Evolutionary conservation across 2,329 filamentous ascomycete genomes (phyloP), one percentile per base, ranked within the genome.

Genomic region (Thelonectria blattea): DNA sequence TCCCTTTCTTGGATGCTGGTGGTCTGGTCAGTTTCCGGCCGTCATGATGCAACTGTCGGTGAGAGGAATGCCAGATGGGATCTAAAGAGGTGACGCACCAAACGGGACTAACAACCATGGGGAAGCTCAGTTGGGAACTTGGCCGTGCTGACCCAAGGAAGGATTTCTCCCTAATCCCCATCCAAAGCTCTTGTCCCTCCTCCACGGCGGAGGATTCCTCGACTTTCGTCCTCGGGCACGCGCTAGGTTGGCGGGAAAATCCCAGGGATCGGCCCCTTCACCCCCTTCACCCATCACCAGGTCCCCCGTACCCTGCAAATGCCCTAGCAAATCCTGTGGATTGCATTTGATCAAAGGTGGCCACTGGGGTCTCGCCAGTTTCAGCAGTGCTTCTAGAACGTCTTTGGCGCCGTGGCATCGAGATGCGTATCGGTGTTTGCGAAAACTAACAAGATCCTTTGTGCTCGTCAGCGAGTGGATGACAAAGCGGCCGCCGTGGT

Each of bases 331-430:
- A 52, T 24, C 56, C 56, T 18, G 24, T 54, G 24, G n/a, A 27
- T 41, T 45, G 41, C 47, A 15, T 30, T 37, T 15, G 7, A 37
- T 37, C 34, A 15, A 37, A 37, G 34, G 34, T 37, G 3, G 32
- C 32, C 3, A 41, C 34, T 42, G 43, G 51, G 49, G 46, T 65
- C 49, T 59, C 60, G 52, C 61, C 62, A 55, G 49, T 63, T 68
- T 68, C 49, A 61, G 62, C 51, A 56, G 43, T 56, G 52, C 47
- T 63, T 58, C 52, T 60, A 56, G 53, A 69, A 57, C 42, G 12
- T 46, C 41, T 51, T 22, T 46, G 52, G 52, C 45, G 50, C 37
- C 34, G 4, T 46, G 41, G 12, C 17, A 41, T 57, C 46, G 42
- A 30, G 54, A 45, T 51, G 48, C 49, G 56, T 57, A 58, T 65